phyloP scores from a whole-genome alignment of 441 rosid genomes.

The Manihot esculenta region DNA sequence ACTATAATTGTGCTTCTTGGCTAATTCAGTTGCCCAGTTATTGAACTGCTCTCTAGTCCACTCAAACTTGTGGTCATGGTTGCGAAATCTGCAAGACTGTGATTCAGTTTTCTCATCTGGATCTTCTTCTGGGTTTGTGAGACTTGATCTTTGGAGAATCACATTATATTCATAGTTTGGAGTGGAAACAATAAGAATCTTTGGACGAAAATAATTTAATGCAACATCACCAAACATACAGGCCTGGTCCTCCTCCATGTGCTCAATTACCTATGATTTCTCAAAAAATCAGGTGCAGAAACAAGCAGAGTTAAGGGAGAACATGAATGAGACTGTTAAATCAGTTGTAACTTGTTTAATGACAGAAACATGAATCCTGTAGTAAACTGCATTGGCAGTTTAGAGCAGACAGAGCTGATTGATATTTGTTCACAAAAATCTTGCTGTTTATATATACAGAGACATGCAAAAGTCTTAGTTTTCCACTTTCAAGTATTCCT shows the following conservation, averaged over 20 bases:
- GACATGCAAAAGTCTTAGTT: neutral
- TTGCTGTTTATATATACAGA: neutral
- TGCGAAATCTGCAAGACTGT: slow-evolving; percentile 69
- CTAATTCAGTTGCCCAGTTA: slow-evolving; percentile 70
- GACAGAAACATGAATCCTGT: neutral
- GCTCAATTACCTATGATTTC: slow-evolving; percentile 81
- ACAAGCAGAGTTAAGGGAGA: neutral
- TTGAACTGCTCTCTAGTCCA: slow-evolving; percentile 93
- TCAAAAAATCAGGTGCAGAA: slow-evolving; percentile 1
- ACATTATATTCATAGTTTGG: slow-evolving; percentile 91
- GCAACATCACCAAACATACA: slow-evolving; percentile 63
- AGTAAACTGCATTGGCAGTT: neutral
- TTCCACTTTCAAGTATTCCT: neutral
- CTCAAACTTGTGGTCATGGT: slow-evolving; percentile 97
- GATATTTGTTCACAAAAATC: neutral
- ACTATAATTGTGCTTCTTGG: slow-evolving; percentile 52
- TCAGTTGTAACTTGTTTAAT: neutral
- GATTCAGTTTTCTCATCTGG: slow-evolving; percentile 48
- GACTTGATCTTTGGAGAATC: slow-evolving; percentile 63
- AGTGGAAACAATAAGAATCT: slow-evolving; percentile 76
- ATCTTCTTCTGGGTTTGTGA: slow-evolving; percentile 56
- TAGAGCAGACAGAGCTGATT: neutral
- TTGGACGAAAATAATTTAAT: slow-evolving; percentile 61
- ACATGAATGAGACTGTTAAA: neutral
- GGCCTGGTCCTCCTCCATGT: slow-evolving; percentile 97